Evolutionary conservation across 1,139 yeast genomes (phyloP).

Genomic region (Geotrichum citri-aurantii): DNA sequence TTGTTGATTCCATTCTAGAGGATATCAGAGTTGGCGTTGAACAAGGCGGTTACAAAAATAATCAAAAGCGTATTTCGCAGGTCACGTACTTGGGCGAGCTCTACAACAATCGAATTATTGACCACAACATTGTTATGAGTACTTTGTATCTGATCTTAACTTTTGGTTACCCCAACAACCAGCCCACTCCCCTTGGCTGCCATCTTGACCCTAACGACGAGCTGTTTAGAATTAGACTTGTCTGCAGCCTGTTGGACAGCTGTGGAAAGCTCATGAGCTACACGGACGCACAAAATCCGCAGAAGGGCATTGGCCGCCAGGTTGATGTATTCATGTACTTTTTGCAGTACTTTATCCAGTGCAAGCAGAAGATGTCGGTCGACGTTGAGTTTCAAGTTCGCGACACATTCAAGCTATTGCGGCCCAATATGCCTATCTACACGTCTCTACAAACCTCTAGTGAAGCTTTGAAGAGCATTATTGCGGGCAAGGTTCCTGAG

Average conservation of each 20-base stretch:
- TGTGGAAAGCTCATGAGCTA: conserved; percentile 22
- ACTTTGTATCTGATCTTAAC: conserved; percentile 56
- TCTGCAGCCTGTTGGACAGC: conserved; percentile 39
- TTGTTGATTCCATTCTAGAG: conserved; percentile 65
- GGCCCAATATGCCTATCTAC: conserved; percentile 40
- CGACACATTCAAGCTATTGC: conserved; percentile 39
- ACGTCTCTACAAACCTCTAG: conserved; percentile 33
- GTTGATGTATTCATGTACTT: conserved; percentile 50
- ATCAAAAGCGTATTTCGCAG: conserved; percentile 59
- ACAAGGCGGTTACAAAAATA: conserved; percentile 51
- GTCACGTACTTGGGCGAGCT: conserved; percentile 57
- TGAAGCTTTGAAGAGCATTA: conserved; percentile 26
- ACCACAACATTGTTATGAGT: conserved; percentile 45
- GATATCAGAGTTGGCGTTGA: conserved; percentile 62
- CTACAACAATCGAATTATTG: conserved; percentile 46
- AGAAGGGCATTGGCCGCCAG: conserved; percentile 26
- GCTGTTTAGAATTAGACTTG: conserved; percentile 64
- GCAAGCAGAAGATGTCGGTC: conserved; percentile 61
- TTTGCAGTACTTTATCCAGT: conserved; percentile 68
- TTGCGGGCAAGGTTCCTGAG: conserved; percentile 14
- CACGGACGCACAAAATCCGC: conserved; percentile 20
- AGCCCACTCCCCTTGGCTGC: conserved; percentile 47
- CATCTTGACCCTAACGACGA: conserved; percentile 59
- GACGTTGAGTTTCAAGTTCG: conserved; percentile 55
- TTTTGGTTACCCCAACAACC: conserved; percentile 61